A percentile compares a stretch with the other conserved stretches of the same genome.
Evolutionary conservation across 441 rosid species (phyloP).

Genomic region (Arabidopsis lyrata): DNA sequence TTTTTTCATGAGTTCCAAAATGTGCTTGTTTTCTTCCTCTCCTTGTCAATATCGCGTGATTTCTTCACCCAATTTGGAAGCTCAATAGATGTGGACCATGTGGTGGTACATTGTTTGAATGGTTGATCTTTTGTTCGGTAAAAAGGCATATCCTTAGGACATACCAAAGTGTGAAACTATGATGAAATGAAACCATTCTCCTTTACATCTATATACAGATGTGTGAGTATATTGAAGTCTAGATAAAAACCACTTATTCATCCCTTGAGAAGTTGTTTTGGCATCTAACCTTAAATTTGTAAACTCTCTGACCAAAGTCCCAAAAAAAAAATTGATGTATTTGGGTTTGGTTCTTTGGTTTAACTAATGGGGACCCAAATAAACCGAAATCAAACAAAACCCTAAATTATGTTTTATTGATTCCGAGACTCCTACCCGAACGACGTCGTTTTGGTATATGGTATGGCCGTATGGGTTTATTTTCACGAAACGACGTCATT

Average conservation of each 20-base stretch:
- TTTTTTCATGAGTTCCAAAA: neutral
- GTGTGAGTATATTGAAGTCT: neutral
- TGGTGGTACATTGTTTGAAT: neutral
- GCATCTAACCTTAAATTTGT: neutral
- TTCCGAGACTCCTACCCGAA: too few species aligned
- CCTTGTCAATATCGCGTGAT: neutral
- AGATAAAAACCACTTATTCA: neutral
- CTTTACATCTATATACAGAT: neutral
- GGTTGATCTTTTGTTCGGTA: neutral
- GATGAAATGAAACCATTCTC: neutral
- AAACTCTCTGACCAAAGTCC: too few species aligned
- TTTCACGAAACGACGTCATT: neutral
- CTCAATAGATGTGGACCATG: neutral
- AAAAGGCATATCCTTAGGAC: neutral
- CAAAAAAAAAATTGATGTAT: too few species aligned
- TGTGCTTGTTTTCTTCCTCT: constrained; percentile 9
- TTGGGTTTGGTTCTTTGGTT: too few species aligned
- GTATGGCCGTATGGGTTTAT: neutral
- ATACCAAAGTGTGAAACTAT: constrained; percentile 1
- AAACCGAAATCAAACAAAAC: neutral
- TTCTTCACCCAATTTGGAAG: neutral
- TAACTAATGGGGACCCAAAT: neutral
- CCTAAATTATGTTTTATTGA: neutral
- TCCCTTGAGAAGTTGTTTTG: neutral
- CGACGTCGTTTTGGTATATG: neutral